A percentile compares a stretch with the other conserved stretches of the same genome.
These are phyloP conservation scores for Luffa aegyptiaca DNA, from an alignment of 306 rosid genomes.

Conservation along the genomic window DNA sequence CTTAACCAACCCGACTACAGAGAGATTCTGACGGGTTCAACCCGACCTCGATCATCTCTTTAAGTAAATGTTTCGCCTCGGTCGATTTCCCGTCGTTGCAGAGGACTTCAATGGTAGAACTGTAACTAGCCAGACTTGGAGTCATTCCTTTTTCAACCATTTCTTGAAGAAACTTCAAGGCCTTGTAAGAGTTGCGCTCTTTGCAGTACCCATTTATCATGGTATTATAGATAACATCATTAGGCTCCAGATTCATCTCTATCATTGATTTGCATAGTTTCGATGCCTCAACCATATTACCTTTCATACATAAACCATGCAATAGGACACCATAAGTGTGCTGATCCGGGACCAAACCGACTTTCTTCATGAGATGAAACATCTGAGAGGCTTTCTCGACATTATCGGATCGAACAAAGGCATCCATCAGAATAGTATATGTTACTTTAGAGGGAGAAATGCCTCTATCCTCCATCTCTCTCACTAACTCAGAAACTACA, in stretches of 20 bases:
- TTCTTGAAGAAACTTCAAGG: constrained; percentile 53
- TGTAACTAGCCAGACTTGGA: constrained; percentile 55
- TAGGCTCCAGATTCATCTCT: constrained; percentile 41
- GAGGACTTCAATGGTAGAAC: constrained; percentile 44
- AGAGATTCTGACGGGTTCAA: not conserved
- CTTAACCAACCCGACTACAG: not conserved
- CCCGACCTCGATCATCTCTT: constrained; percentile 26
- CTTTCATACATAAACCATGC: constrained; percentile 53
- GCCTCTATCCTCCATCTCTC: constrained; percentile 62
- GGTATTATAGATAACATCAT: constrained; percentile 51
- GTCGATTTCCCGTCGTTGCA: constrained; percentile 48
- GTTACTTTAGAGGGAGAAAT: constrained; percentile 63
- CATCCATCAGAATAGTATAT: constrained; percentile 50
- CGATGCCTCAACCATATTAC: constrained; percentile 61
- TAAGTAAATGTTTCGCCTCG: constrained; percentile 47
- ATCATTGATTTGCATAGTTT: constrained; percentile 41
- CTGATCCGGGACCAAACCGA: constrained; percentile 53
- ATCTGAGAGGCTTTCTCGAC: constrained; percentile 47
- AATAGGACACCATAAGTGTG: constrained; percentile 48
- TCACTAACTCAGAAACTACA: constrained; percentile 32
- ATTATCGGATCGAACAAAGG: constrained; percentile 31
- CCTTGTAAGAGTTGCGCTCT: constrained; percentile 65
- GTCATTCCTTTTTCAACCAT: constrained; percentile 50
- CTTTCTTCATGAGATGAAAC: constrained; percentile 54
- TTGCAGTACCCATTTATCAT: constrained; percentile 68